phyloP scores from a whole-genome alignment of 768 basidiomycete species.

The Phlegmacium glaucopus region DNA sequence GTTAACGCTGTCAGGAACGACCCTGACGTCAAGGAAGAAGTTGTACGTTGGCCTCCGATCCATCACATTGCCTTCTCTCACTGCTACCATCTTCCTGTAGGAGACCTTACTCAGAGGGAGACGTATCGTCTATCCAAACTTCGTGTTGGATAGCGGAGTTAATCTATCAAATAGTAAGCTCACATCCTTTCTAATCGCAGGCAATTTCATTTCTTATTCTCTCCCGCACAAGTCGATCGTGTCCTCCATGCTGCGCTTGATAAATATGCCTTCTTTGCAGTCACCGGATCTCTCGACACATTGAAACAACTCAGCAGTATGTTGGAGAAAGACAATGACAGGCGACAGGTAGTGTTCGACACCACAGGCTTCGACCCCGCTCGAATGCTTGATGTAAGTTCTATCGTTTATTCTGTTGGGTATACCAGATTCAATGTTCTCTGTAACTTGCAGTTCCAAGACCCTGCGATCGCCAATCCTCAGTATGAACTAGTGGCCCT shows the following conservation, averaged over 20 bases:
- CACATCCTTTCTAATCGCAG: neutral
- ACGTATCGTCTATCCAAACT: neutral
- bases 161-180: neutral
- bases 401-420: too few relatives aligned
- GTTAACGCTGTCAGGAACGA: slow-evolving; percentile 1
- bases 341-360: neutral
- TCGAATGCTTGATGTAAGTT: neutral
- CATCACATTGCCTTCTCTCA: neutral
- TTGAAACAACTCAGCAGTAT: neutral
- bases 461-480: too few relatives aligned
- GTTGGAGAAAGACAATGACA: neutral
- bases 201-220: neutral
- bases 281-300: slow-evolving; percentile 1
- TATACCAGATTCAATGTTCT: too few relatives aligned
- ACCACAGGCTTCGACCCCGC: neutral
- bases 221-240: neutral
- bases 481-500: too few relatives aligned
- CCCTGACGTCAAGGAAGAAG: neutral
- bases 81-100: neutral
- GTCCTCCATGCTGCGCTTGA: too few relatives aligned
- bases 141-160: neutral
- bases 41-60: neutral
- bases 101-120: neutral
- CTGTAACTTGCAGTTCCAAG: too few relatives aligned
- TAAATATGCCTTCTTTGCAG: slow-evolving; percentile 1